Conservation (phyloP, 78 protist species). For the Dictyostelium brefeldianum region DNA sequence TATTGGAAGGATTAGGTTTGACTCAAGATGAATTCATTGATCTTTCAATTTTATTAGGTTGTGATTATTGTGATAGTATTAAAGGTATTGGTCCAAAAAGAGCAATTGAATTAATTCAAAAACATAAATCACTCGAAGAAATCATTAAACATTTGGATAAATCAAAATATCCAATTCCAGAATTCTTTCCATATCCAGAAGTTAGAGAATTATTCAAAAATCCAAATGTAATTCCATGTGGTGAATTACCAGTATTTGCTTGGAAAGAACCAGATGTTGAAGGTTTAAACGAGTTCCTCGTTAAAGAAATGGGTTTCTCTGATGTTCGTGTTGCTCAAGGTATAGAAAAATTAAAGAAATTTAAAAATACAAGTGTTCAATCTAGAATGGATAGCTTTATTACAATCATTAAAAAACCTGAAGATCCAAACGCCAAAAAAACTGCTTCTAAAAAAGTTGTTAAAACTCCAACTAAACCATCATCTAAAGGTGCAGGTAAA, state of each 20-base stretch:
- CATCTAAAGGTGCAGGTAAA: conserved; percentile 20
- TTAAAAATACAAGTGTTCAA: conserved; percentile 74
- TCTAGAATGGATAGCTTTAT: conserved; percentile 83
- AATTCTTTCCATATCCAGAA: conserved; percentile 76
- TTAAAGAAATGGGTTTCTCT: conserved; percentile 90
- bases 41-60: conserved; percentile 97
- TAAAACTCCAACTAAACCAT: conserved; percentile 47
- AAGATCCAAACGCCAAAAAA: conserved; percentile 40
- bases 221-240: conserved; percentile 86
- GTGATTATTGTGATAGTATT: conserved; percentile 96
- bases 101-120: conserved; percentile 83
- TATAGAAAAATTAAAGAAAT: conserved; percentile 81
- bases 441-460: not conserved
- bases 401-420: conserved; percentile 52
- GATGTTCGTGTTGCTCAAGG: conserved; percentile 69
- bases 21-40: conserved; percentile 96
- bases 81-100: conserved; percentile 93
- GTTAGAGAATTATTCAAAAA: conserved; percentile 90
- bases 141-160: conserved; percentile 84
- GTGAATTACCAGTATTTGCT: conserved; percentile 33
- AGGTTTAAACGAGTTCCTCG: conserved; percentile 88
- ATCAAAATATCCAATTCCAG: conserved; percentile 88
- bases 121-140: conserved; percentile 85
- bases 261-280: conserved; percentile 94
- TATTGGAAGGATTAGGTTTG: conserved; percentile 87